Base-by-base conservation (phyloP, 805 yeast genomes). In the Starmerella riodocensis region DNA sequence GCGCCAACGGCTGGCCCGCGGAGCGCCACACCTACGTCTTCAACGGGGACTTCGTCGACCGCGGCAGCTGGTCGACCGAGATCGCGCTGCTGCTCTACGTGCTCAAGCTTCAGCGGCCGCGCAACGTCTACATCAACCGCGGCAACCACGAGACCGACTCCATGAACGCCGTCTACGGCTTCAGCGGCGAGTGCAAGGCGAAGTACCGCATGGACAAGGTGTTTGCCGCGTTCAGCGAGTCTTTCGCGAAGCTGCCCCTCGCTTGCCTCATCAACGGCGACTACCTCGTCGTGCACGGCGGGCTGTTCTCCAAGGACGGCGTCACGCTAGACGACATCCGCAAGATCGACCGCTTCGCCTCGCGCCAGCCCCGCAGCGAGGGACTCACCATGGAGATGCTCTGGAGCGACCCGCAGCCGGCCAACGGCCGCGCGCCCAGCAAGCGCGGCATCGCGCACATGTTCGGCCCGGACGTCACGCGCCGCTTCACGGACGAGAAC, bases 21-120 rank as follows among this genome's bases (percentile, higher is more conserved):
- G 64, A 67, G 2, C 59, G 63, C 3, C 96, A 86, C 56, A 68
- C 75, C 4, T 91, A 82, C 56, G 61, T 91, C 34, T 88, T 91
- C 65, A 91, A 91, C 54, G 98, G 98, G 32, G 98, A 91, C 61
- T 88, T 91, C 61, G 98, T 91, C 4, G 98, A 91, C 58, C 70
- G 98, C 54, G 98, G 98, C 5, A 81, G 94, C 14, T 88, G 98
- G 97, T 84, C 96, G 4, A 82, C 94, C 55, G 98, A 91, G 57
- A 94, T 91, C 34, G 95, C 95, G 2, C 62, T 91, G 34, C 65
- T 79, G 23, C 67, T 83, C 31, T 85, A 81, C 57, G 68, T 77
- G 11, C 70, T 82, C 59, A 91, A 91, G 61, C 65, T 85, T 26
- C 59, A 78, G 25, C 78, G 70, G 53, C 98, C 98, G 13, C 53